Conservation (phyloP, 768 basidiomycete species). For the Favolaschia claudopus region DNA sequence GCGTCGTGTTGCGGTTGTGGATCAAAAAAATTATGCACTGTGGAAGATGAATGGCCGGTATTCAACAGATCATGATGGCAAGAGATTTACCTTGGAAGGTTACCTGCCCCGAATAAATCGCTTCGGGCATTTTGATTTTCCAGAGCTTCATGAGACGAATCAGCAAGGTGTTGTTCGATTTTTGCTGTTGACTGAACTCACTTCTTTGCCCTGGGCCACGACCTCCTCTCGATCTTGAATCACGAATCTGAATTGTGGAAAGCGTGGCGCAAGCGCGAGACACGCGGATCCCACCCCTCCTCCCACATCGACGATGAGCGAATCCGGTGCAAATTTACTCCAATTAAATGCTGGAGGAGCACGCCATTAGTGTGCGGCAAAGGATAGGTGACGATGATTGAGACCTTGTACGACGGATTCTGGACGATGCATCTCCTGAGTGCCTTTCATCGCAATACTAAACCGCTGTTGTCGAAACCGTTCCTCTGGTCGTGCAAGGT, state of each 20-base stretch:
- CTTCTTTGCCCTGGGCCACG: slow-evolving; percentile 28
- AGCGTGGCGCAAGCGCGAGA: background rate
- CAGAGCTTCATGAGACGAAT: slow-evolving; percentile 2
- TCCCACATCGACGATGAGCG: slow-evolving; percentile 43
- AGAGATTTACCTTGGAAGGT: slow-evolving; percentile 6
- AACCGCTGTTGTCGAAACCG: slow-evolving; percentile 1
- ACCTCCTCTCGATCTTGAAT: slow-evolving; percentile 39
- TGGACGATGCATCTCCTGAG: background rate
- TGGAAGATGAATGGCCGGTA: background rate
- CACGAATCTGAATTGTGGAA: slow-evolving; percentile 34
- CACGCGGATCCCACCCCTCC: slow-evolving; percentile 35
- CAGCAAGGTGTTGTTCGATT: slow-evolving; percentile 14
- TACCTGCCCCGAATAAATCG: background rate
- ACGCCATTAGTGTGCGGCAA: no score
- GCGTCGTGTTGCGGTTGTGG: slow-evolving; percentile 36
- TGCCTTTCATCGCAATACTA: slow-evolving; percentile 13
- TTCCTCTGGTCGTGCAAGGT: slow-evolving; percentile 13
- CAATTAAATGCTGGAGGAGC: slow-evolving; percentile 20
- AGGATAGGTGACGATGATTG: no score
- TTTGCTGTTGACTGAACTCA: background rate
- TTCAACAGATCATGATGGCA: background rate
- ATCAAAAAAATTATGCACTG: slow-evolving; percentile 39
- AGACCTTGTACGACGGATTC: no score
- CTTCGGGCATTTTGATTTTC: background rate
- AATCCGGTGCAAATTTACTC: background rate